Evolutionary conservation across 2,329 filamentous ascomycete genomes (phyloP), one percentile per base, ranked within the genome.

Genomic region (Colletotrichum ledebouriae): DNA sequence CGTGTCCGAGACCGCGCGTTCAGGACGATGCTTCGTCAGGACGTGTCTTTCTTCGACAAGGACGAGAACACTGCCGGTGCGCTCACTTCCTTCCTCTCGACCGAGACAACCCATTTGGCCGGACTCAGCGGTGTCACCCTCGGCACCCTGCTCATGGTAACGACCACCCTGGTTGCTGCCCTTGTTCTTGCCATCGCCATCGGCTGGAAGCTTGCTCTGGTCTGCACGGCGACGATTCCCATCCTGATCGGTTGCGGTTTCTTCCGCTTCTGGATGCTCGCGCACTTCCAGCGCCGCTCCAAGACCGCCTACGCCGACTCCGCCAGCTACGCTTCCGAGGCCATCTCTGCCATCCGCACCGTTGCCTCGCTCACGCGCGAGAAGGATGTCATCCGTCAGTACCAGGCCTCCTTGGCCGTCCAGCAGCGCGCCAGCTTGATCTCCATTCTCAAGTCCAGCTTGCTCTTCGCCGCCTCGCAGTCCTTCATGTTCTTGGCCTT

Each of bases 321-420:
- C 67, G 95, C 95, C 7, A 91, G 90, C 63, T 97, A 92, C 76
- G 96, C 96, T 11, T 96, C 94, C 53, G 96, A 99, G 79, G 94
- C 94, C 49, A 97, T 97, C 37, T 94, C 93, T 2, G 92, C 94
- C 6, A 98, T 98, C 72, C 92, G 95, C 59, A 98, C 96, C 2
- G 94, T 98, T 10, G 95, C 94, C 4, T 93, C 94, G 9, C 86
- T 99, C 50, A 97, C 94, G 0, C 89, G 95, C 10, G 96, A 99
- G 80, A 80, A 87, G 0, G 93, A 97, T 75, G 93, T 98, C 3
- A 86, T 93, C 73, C 74, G 80, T 2, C 85, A 90, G 59, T 99
- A 97, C 81, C 90, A 87, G 68, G 77, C 79, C 2, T 89, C 89
- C 56, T 86, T 96, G 37, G 89, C 85, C 1, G 75, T 75, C 1